Evolutionary conservation across 2,329 filamentous ascomycete genomes (phyloP).

Genomic region (Aureobasidium melanogenum): DNA sequence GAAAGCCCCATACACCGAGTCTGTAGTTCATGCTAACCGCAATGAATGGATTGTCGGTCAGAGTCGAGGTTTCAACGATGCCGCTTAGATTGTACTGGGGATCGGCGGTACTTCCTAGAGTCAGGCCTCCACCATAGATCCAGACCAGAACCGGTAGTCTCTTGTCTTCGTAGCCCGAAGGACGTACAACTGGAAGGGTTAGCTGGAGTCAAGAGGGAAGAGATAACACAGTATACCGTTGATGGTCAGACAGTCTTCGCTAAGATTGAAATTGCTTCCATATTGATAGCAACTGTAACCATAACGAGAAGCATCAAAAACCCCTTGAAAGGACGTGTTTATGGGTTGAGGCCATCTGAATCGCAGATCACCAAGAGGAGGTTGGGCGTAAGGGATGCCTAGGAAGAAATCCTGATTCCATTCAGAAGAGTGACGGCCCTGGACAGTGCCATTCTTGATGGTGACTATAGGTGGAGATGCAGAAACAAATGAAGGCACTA

Average conservation of each 20-base stretch:
- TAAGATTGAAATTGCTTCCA: conserved; percentile 30
- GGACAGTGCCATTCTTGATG: conserved; percentile 36
- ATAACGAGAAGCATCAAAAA: conserved; percentile 32
- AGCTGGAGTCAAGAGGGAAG: neutral
- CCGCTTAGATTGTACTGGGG: conserved; percentile 17
- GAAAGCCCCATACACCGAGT: conserved; percentile 44
- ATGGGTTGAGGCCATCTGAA: conserved; percentile 27
- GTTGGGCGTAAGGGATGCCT: conserved; percentile 32
- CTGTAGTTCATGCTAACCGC: conserved; percentile 48
- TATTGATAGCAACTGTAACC: conserved; percentile 42
- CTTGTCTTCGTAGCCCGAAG: conserved; percentile 17
- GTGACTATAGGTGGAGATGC: conserved; percentile 23
- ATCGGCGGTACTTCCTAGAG: conserved; percentile 16
- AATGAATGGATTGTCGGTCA: conserved; percentile 45
- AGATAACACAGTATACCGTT: conserved; percentile 22
- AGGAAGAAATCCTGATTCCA: conserved; percentile 41
- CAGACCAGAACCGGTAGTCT: conserved; percentile 16
- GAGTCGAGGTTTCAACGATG: conserved; percentile 34
- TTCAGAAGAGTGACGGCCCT: conserved; percentile 28
- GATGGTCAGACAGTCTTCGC: conserved; percentile 41
- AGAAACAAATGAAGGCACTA: neutral
- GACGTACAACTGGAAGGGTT: conserved; percentile 13
- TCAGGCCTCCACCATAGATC: conserved; percentile 17
- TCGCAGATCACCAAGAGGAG: conserved; percentile 25
- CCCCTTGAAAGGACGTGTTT: conserved; percentile 31